Conservation (phyloP, 306 rosid species). For the Gillenia trifoliata region DNA sequence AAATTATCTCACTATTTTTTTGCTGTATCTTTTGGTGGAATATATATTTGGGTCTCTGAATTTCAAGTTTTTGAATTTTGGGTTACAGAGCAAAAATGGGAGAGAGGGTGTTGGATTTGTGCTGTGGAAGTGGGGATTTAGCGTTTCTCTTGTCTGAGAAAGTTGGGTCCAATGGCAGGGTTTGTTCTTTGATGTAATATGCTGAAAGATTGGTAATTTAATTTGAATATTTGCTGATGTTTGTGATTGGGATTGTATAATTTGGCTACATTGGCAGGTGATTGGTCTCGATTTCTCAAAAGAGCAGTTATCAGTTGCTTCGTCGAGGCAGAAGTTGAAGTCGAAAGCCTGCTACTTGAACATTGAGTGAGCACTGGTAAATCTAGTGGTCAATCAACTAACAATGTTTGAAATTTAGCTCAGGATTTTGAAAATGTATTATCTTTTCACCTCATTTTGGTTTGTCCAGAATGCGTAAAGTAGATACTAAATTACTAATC, state of each 20-base stretch:
- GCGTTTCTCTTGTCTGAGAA: constrained; percentile 66
- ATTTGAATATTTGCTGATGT: background rate
- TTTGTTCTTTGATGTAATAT: background rate
- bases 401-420: background rate
- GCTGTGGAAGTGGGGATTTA: constrained; percentile 97
- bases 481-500: background rate
- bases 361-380: constrained; percentile 73
- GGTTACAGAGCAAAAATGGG: constrained; percentile 61
- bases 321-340: constrained; percentile 41
- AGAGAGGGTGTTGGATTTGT: constrained; percentile 69
- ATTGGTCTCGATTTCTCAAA: constrained; percentile 61
- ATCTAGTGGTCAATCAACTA: constrained; percentile 22
- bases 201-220: background rate
- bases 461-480: background rate
- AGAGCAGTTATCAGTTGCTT: constrained; percentile 60
- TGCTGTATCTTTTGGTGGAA: background rate
- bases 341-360: constrained; percentile 44
- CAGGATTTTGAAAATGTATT: background rate
- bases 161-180: constrained; percentile 66
- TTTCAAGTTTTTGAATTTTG: constrained; percentile 3
- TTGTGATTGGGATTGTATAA: background rate
- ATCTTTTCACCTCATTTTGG: background rate
- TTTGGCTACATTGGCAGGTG: constrained; percentile 43
- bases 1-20: background rate
- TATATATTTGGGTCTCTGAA: background rate